Evolutionary conservation across 441 rosid genomes (phyloP), one percentile per base, ranked within the genome.

Genomic region (Sinapis alba): DNA sequence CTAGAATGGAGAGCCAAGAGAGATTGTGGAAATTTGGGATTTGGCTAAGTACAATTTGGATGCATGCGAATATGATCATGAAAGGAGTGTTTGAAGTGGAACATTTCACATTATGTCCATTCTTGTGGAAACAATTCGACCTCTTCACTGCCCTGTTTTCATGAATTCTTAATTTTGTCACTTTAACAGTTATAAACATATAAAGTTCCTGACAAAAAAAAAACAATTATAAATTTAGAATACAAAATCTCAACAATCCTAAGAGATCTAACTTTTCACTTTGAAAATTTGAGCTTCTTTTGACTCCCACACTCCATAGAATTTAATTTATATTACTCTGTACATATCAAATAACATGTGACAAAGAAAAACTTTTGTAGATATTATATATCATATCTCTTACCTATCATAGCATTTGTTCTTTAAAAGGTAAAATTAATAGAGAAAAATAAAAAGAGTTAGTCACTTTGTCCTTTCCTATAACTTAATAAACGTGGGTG

Each of bases 21-120:
- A 94, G 97, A 79, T 91, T 82, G 86, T 90, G 93, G 59, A 94
- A 94, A 79, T 90, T 87, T 2, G 91, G 93, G 68, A 91, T 91
- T 75, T 94, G 96, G 88, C 93, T 86, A 3, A 93, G 89, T 30
- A 91, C 9, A 16, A 91, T 80, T 78, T 94, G 94, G 69, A 90
- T 81, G 79, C 82, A 79, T 20, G 87, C 93, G 65, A 91, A 94
- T 41, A 88, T 69, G 15, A 84, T 77, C 98, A 94, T 94, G 85
- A 78, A 87, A 0, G 90, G 92, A 65, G 86, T 78, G 84, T 85
- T 86, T 43, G 97, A 87, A 19, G 77, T 80, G 23, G 82, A 36
- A 75, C 97, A 94, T 80, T 83, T 78, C n/a, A 34, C 88, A 0
- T 80, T 32, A 36, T 90, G 95, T 4, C 97, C 98, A 28, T 85